Base-by-base conservation (phyloP, 202 grass and related monocot genomes). In the Zoysia matrella region DNA sequence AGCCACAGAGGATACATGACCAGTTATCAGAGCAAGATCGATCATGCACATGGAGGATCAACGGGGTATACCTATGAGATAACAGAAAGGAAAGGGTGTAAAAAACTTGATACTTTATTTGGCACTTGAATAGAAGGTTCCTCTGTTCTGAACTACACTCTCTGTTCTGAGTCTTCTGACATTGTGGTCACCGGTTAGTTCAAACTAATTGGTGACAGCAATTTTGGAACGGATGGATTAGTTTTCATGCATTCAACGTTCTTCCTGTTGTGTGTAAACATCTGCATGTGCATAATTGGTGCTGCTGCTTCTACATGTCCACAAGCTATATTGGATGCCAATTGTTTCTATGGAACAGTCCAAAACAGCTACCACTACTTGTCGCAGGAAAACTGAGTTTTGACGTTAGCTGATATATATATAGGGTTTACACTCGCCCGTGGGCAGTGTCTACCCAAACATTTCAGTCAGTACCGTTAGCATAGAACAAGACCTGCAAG, bases 31-130 rank as follows among this genome's bases (percentile, higher is more conserved):
- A 39, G 67, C 47, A 67, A 11, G n/a, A 46, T 16, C 45, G n/a
- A 46, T 16, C 45, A 60, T 55, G 72, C 55, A 63, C 39, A 11
- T 77, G 45, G 57, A 44, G 8, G 64, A 57, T 76, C 4, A 8
- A 74, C 6, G 4, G n/a, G 65, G 64, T 70, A 77, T 72, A 85
- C 82, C 70, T 76, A 50, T 40, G 65, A 43, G 49, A 84, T 71
- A 64, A 50, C 14, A 11, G 2, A 8, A 16, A 22, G 22, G 22
- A 39, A 56, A 39, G 10, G 41, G 64, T 63, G 55, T 71, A 57
- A 80, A 77, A 85, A 46, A 12, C 46, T 46, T 8, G 12, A 66
- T 52, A 63, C 60, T 45, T 82, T 47, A 50, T 86, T 81, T 45
- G 18, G 22, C 64, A 47, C 8, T 69, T 63, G 16, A 36, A 63